Conservation (phyloP, 441 rosid species). For the Manihot esculenta region DNA sequence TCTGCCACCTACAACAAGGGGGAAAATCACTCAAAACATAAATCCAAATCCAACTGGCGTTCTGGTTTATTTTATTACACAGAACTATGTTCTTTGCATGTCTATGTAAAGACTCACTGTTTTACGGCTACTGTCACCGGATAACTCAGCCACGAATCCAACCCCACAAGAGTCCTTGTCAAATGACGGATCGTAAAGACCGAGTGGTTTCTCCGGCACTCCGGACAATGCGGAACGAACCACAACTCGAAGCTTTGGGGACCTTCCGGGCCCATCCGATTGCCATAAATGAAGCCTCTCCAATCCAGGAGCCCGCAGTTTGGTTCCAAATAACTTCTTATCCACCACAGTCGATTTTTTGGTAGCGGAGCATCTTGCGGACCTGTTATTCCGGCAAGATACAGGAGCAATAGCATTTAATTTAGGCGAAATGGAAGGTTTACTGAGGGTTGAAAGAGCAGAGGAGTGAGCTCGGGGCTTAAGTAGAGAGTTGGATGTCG, state of each 20-base stretch:
- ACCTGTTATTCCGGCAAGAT: constrained; percentile 22
- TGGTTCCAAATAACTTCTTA: constrained; percentile 55
- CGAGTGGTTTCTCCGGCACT: constrained; percentile 97
- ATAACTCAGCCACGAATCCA: constrained; percentile 95
- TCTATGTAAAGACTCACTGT: constrained; percentile 50
- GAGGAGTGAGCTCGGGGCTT: constrained; percentile 30
- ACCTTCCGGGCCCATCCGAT: constrained; percentile 77
- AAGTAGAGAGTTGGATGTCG: constrained; percentile 32
- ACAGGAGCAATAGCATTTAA: constrained; percentile 27
- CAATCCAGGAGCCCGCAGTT: constrained; percentile 42
- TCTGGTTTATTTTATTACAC: background rate
- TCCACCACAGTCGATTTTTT: constrained; percentile 30
- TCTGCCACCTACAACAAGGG: constrained; percentile 64
- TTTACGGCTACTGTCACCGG: constrained; percentile 84
- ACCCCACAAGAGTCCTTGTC: constrained; percentile 99
- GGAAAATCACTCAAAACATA: background rate
- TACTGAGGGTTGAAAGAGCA: constrained; percentile 25
- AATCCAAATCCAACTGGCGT: background rate
- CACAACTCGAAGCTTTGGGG: constrained; percentile 67
- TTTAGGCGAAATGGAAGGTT: constrained; percentile 28
- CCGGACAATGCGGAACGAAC: constrained; percentile 77
- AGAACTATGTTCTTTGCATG: background rate
- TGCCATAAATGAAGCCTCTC: constrained; percentile 71
- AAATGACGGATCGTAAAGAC: constrained; percentile 86
- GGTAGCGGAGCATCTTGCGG: constrained; percentile 27